Evolutionary conservation across 805 yeast genomes (phyloP), one percentile per base, ranked within the genome.

Genomic region (Sugiyamaella americana): DNA sequence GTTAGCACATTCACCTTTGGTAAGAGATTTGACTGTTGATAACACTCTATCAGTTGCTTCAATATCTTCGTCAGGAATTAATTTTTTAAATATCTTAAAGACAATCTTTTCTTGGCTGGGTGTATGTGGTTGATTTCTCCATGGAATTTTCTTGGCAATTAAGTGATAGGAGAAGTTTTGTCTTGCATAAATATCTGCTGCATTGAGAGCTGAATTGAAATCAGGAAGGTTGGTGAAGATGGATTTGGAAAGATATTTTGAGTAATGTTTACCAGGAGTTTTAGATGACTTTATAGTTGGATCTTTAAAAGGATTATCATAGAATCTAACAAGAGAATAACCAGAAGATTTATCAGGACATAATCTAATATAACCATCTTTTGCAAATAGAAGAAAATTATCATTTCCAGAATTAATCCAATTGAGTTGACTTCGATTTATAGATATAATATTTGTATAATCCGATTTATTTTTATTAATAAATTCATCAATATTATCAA

Each of bases 101-200:
- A 35, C 17, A 11, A 21, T 21, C 37, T 35, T 10, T 19, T 38
- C 26, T 24, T 50, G 53, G 10, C n/a, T 18, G 13, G 20, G 29
- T 3, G 53, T 16, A 3, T 24, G 23, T 4, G 43, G 39, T 13
- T 16, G 37, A 11, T 21, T 18, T 17, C 55, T 23, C 55, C 55
- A 52, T 4, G 38, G 8, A 8, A 51, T 52, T 26, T 40, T 36
- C n/a, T 42, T 34, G 18, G 23, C 22, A 6, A 46, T 43, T 16
- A 40, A 20, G 16, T 29, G 19, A 10, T 20, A 23, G 5, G 39
- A 43, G 21, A 30, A 52, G 21, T 21, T 17, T 32, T 24, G 10
- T 4, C 24, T 23, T 4, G 49, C 55, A 17, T 11, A 40, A 10
- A 11, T 4, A 26, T 48, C 54, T 4, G 55, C 54, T 5, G 52